phyloP scores from a whole-genome alignment of 2,329 filamentous ascomycete species.

The Camptophora hylomeconis region DNA sequence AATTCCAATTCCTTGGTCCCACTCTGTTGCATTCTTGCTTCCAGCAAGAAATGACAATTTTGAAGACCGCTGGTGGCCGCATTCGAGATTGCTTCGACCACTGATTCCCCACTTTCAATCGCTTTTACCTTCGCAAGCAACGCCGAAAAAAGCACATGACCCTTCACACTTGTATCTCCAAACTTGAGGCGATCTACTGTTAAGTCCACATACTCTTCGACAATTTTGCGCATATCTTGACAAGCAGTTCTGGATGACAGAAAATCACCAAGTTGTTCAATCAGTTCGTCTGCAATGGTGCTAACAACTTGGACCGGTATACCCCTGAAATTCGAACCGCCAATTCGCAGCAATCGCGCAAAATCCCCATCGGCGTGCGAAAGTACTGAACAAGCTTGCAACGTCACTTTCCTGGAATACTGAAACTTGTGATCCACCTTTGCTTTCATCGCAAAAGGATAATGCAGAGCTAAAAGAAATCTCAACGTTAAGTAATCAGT shows the following conservation, averaged over 20 bases:
- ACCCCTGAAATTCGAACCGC: conserved; percentile 24
- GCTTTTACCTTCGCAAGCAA: conserved; percentile 17
- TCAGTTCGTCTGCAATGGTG: conserved; percentile 4
- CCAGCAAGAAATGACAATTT: too few relatives aligned
- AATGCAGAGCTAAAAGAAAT: conserved; percentile 20
- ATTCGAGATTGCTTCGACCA: too few relatives aligned
- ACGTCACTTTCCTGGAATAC: conserved; percentile 28
- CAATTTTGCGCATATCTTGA: conserved; percentile 24
- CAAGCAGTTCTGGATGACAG: conserved; percentile 8
- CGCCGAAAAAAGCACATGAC: conserved; percentile 20
- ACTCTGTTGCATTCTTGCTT: too few relatives aligned
- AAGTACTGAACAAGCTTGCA: conserved; percentile 32
- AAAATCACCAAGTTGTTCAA: conserved; percentile 7
- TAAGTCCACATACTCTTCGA: conserved; percentile 15
- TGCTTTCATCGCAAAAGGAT: conserved; percentile 24
- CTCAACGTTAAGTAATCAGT: conserved; percentile 21
- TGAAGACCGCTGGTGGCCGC: too few relatives aligned
- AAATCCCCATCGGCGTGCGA: conserved; percentile 18
- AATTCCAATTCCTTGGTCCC: too few relatives aligned
- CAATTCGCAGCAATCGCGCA: conserved; percentile 21
- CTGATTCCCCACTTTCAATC: too few relatives aligned
- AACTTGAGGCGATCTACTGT: conserved; percentile 17
- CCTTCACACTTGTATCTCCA: conserved; percentile 23
- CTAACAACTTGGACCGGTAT: conserved; percentile 26
- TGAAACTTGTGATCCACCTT: conserved; percentile 22